Percentiles rank a stretch among this genome's conserved stretches.
These are phyloP conservation scores for Deinandra increscens DNA, from an alignment of 129 eudicot genomes.

Conservation along the genomic window DNA sequence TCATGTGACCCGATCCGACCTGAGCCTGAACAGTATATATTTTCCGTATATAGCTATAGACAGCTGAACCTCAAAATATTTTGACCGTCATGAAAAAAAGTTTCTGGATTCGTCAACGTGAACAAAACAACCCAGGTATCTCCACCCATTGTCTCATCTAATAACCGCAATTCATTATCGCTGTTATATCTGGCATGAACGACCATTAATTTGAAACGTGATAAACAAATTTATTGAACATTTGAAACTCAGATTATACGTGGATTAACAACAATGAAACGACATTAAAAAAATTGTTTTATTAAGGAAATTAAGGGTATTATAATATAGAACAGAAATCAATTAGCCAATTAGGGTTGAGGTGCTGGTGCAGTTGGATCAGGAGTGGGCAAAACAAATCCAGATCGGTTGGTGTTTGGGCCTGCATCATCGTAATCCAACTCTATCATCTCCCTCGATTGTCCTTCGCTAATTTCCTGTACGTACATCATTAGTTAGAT, in stretches of 20 bases:
- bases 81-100: no score
- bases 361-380: constrained; percentile 35
- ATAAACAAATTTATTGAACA: constrained; percentile 9
- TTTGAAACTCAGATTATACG: not conserved
- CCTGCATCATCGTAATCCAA: constrained; percentile 44
- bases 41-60: no score
- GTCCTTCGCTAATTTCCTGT: constrained; percentile 30
- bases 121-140: no score
- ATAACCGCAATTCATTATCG: no score
- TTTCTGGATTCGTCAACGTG: no score
- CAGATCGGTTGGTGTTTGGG: constrained; percentile 42
- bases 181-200: no score
- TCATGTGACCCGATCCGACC: no score
- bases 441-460: constrained; percentile 31
- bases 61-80: no score
- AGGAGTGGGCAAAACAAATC: constrained; percentile 25
- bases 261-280: constrained; percentile 10
- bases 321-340: not conserved
- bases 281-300: not conserved
- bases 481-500: no score
- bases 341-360: constrained; percentile 25
- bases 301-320: not conserved
- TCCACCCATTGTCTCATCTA: no score
- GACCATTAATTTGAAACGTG: no score
- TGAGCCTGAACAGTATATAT: no score